Evolutionary conservation across 352 stramenopile genomes (phyloP).

Genomic region (Pilasporangium apinafurcum): DNA sequence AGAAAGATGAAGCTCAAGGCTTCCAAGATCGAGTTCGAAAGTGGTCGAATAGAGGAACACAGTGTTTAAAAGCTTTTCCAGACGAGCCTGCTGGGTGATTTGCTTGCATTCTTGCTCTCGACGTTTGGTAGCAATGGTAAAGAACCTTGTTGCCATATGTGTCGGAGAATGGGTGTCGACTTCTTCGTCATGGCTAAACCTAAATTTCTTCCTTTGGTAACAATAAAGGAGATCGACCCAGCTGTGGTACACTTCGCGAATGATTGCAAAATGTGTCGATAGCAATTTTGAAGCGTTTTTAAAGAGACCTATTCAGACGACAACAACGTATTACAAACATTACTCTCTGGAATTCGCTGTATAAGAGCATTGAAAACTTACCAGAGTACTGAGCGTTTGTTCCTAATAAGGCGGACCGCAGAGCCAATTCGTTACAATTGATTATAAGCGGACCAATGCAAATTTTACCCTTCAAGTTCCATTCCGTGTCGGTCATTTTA

Average conservation of each 20-base stretch:
- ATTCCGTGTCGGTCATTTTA: conserved; percentile 15
- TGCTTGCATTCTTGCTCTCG: conserved; percentile 10
- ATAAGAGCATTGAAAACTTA: no score
- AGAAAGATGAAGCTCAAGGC: conserved; percentile 37
- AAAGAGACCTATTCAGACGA: no score
- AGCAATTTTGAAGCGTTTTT: conserved; percentile 17
- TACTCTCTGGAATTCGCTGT: no score
- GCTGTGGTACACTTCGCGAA: conserved; percentile 38
- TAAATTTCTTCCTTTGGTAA: conserved; percentile 14
- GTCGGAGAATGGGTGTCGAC: conserved; percentile 1
- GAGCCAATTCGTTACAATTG: conserved; percentile 48
- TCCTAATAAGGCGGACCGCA: conserved; percentile 19
- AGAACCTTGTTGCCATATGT: not conserved
- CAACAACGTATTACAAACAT: no score
- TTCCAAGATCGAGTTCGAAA: conserved; percentile 39
- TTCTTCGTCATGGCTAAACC: not conserved
- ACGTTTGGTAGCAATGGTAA: conserved; percentile 5
- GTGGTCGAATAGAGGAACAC: conserved; percentile 43
- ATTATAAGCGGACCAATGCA: conserved; percentile 51
- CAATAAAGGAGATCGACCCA: conserved; percentile 33
- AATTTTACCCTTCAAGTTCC: conserved; percentile 54
- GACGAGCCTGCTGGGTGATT: conserved; percentile 14
- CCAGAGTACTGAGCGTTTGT: not conserved
- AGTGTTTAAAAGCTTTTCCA: conserved; percentile 45
- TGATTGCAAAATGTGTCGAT: conserved; percentile 38